These are phyloP conservation scores for Colletotrichum tabaci DNA, from an alignment of 2,329 filamentous ascomycete genomes.

Conservation along the genomic window DNA sequence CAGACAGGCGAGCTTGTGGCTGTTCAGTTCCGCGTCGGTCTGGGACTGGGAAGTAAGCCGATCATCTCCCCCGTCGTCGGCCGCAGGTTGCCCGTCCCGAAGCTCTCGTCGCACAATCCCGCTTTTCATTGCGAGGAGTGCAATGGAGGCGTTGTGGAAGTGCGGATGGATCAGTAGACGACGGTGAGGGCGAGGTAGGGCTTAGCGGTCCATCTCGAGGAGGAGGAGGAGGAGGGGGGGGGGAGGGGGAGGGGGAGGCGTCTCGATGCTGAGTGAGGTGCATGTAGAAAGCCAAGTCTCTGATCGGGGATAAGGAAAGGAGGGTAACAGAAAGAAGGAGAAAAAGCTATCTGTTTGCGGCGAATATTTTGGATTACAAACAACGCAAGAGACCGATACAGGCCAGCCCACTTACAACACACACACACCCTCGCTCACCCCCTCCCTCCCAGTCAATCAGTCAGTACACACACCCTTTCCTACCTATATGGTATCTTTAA, in stretches of 20 bases:
- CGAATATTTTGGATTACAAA: slow-evolving; percentile 18
- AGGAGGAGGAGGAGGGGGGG: not conserved
- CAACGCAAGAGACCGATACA: slow-evolving; percentile 10
- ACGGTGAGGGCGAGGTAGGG: slow-evolving; percentile 30
- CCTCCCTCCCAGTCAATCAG: not conserved
- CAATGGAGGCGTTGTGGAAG: slow-evolving; percentile 6
- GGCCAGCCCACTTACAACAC: not conserved
- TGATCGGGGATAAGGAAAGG: slow-evolving; percentile 3
- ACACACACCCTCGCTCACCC: not conserved
- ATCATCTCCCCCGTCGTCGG: slow-evolving; percentile 3
- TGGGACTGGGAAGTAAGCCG: slow-evolving; percentile 10
- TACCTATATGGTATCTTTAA: slow-evolving; percentile 9
- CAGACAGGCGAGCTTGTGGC: slow-evolving; percentile 23
- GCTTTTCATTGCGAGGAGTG: not conserved
- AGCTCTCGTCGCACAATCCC: not conserved
- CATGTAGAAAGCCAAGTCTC: slow-evolving; percentile 16
- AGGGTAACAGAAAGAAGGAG: not conserved
- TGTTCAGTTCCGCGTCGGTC: not conserved
- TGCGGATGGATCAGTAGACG: slow-evolving; percentile 12
- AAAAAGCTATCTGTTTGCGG: slow-evolving; percentile 41
- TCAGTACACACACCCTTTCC: not conserved
- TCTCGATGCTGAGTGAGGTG: slow-evolving; percentile 2
- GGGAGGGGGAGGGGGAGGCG: not conserved
- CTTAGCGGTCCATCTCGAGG: slow-evolving; percentile 32
- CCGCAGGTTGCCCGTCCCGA: not conserved